Base-by-base conservation (phyloP, 2,329 filamentous ascomycete species). In the Atkinsonella hypoxylon region DNA sequence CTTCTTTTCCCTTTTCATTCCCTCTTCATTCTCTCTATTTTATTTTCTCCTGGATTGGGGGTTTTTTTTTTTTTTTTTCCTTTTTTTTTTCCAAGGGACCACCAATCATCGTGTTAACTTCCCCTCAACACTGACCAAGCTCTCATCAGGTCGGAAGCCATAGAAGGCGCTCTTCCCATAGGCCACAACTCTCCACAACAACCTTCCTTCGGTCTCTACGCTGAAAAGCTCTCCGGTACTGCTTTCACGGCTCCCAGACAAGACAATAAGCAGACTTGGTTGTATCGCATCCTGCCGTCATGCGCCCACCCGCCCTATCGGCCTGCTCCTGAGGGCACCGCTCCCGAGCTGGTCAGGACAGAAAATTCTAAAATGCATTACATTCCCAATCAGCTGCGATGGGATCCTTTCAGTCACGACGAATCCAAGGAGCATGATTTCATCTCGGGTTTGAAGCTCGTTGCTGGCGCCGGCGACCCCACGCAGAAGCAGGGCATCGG, bases 181-280 rank as follows among this genome's bases (percentile, higher is more conserved):
- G 87, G 78, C 47, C 78, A 83, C 41, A 95, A 94, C 72, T 88
- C 85, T 2, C 89, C 89, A 0, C 88, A 94, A 64, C 88, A 89
- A 62, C 82, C 82, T 0, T 77, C 86, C 0, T 80, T 82, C 56
- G 88, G 87, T 0, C 79, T 95, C 30, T 93, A 93, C 68, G 81
- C 87, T 30, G 89, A 95, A 69, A 85, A 86, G 70, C 74, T 87
- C 42, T 86, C 83, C 0, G 84, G 83, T 8, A 85, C 82, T 1
- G 74, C 84, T 31, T 88, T 88, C 62, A 87, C 83, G 4, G 81
- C 82, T 1, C 82, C 83, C 0, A 73, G 85, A 30, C 72, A 79
- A 62, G 77, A 83, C 51, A 87, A 85, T 66, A 79, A 79, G 60
- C 83, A 87, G 63, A 76, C 82, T 40, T 87, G 83, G 83, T 74